Percentiles rank a stretch among this genome's conserved stretches.
Evolutionary conservation across 768 basidiomycete species (phyloP).

Genomic region (Rhodotorula sphaerocarpa): DNA sequence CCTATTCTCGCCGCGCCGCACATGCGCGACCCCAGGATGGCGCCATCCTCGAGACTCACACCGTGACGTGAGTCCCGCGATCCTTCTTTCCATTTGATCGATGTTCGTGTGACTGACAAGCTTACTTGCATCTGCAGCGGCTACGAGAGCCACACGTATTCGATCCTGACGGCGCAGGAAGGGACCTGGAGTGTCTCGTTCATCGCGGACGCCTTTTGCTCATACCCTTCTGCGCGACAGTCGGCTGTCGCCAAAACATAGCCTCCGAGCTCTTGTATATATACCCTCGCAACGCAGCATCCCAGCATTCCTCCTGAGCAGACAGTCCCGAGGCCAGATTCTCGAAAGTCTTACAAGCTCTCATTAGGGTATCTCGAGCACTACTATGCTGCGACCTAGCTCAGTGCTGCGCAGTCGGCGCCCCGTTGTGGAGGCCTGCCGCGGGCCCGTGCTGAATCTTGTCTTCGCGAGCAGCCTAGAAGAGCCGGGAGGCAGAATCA

Average conservation of each 20-base stretch:
- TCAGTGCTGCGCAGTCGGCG: too few relatives aligned
- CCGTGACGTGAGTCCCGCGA: slow-evolving; percentile 69
- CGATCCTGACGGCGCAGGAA: slow-evolving; percentile 83
- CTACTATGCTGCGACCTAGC: too few relatives aligned
- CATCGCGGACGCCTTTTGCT: slow-evolving; percentile 79
- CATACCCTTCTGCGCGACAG: slow-evolving; percentile 57
- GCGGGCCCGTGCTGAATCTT: too few relatives aligned
- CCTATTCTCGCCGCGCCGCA: slow-evolving; percentile 72
- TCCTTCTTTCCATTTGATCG: not conserved
- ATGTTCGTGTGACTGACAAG: not conserved
- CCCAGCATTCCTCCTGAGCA: too few relatives aligned
- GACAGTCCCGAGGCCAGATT: not conserved
- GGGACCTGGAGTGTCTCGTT: slow-evolving; percentile 86
- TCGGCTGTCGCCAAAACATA: slow-evolving; percentile 41
- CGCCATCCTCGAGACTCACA: slow-evolving; percentile 84
- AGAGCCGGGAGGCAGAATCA: not conserved
- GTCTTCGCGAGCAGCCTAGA: not conserved
- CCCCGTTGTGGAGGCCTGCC: too few relatives aligned
- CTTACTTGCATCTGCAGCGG: slow-evolving; percentile 14
- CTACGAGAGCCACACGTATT: slow-evolving; percentile 60
- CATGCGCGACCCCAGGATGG: slow-evolving; percentile 51
- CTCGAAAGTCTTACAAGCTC: not conserved
- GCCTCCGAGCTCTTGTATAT: not conserved
- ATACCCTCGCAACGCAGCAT: too few relatives aligned
- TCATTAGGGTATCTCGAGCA: too few relatives aligned